These are phyloP conservation scores for Camellia sinensis DNA, from an alignment of 148 eudicot genomes.

Conservation along the genomic window DNA sequence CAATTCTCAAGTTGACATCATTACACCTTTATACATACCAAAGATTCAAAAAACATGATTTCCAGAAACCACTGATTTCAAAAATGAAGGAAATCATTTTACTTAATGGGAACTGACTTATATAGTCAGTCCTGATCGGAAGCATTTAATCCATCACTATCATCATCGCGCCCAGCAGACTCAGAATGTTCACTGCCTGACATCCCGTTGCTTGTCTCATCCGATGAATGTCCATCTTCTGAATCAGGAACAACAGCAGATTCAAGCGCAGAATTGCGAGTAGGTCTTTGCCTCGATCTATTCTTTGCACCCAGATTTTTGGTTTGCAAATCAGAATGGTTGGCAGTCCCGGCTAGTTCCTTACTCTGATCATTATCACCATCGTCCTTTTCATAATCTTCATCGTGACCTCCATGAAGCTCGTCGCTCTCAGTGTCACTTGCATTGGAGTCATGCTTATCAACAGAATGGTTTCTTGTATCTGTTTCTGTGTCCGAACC, in stretches of 20 bases:
- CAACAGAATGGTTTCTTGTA: conserved; percentile 20
- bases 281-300: conserved; percentile 61
- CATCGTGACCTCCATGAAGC: conserved; percentile 22
- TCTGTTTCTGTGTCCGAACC: conserved; percentile 19
- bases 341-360: conserved; percentile 37
- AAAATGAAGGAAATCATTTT: conserved; percentile 25
- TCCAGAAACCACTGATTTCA: conserved; percentile 5
- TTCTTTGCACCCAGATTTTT: conserved; percentile 49
- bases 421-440: conserved; percentile 28
- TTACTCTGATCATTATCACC: conserved; percentile 29
- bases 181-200: conserved; percentile 15
- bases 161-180: conserved; percentile 39
- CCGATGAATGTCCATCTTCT: conserved; percentile 44
- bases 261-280: conserved; percentile 50
- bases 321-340: conserved; percentile 23
- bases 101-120: background rate
- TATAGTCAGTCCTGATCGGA: conserved; percentile 6
- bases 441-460: conserved; percentile 20
- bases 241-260: conserved; percentile 50
- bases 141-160: conserved; percentile 26
- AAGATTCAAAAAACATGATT: background rate
- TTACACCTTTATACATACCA: conserved; percentile 9
- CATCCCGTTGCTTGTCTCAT: conserved; percentile 13
- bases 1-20: background rate
- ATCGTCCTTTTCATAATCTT: conserved; percentile 21